Conservation (phyloP, 345 rosid genomes). For the Citrus hindsii region DNA sequence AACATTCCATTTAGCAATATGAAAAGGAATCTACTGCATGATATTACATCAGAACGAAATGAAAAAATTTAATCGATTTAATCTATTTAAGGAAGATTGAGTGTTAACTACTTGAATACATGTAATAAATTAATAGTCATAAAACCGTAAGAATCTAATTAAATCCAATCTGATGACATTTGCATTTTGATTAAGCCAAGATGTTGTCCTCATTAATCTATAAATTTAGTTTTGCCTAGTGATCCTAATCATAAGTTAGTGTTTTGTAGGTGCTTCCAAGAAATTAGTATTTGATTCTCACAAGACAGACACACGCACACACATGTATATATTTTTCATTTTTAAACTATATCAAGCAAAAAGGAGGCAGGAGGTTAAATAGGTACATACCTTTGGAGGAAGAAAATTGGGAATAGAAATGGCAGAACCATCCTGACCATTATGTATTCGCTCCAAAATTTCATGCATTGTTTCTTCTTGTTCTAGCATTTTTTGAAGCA, state of each 20-base stretch:
- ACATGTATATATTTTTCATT: too few relatives aligned
- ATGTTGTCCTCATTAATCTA: neutral
- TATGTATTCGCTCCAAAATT: constrained; percentile 53
- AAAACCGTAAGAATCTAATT: neutral
- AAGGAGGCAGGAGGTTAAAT: neutral
- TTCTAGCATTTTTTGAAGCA: constrained; percentile 69
- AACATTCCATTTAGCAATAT: too few relatives aligned
- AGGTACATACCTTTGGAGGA: constrained; percentile 65
- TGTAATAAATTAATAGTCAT: neutral
- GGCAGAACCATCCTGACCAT: constrained; percentile 36
- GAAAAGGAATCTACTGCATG: too few relatives aligned
- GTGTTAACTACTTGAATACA: too few relatives aligned
- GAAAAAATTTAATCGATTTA: too few relatives aligned
- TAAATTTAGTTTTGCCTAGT: neutral
- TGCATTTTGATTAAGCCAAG: neutral
- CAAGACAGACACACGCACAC: too few relatives aligned
- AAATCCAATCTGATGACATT: neutral
- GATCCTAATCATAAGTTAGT: too few relatives aligned
- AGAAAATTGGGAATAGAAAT: constrained; percentile 61
- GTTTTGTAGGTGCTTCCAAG: neutral
- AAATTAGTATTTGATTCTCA: too few relatives aligned
- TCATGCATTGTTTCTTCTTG: constrained; percentile 82
- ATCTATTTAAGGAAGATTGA: too few relatives aligned
- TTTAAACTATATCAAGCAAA: too few relatives aligned
- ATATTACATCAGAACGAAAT: too few relatives aligned